These are phyloP conservation scores for Macaranga tanarius DNA, from an alignment of 441 rosid genomes.

Conservation along the genomic window DNA sequence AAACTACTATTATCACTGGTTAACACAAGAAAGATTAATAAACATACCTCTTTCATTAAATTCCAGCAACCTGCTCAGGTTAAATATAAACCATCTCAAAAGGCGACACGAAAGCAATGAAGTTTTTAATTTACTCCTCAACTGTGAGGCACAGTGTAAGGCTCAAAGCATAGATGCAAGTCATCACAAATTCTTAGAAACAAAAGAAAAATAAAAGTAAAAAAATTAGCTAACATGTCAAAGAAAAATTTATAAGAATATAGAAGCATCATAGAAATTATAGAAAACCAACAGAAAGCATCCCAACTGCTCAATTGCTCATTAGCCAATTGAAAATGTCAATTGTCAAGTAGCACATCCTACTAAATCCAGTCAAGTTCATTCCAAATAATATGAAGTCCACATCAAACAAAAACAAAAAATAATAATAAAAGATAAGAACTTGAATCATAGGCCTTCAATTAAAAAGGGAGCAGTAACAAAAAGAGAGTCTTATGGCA, in stretches of 20 bases:
- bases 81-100: conserved; percentile 29
- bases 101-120: conserved; percentile 27
- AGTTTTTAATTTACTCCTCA: conserved; percentile 30
- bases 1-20: not conserved
- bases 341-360: conserved; percentile 4
- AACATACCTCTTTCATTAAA: conserved; percentile 30
- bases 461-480: not conserved
- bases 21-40: conserved; percentile 6
- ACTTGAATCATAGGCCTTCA: not conserved
- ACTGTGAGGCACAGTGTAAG: conserved; percentile 19
- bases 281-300: not conserved
- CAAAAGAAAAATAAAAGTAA: conserved; percentile 2
- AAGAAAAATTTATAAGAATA: not conserved
- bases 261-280: not conserved
- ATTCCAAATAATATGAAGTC: not conserved
- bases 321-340: not conserved
- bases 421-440: not conserved
- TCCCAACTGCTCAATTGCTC: not conserved
- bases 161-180: conserved; percentile 28
- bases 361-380: not conserved
- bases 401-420: not conserved
- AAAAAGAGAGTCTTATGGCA: not conserved
- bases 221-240: not conserved
- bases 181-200: conserved; percentile 25
- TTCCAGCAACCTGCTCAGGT: conserved; percentile 30